Conservation (phyloP, 164 flowering plant species). For the Vitis labrusca region DNA sequence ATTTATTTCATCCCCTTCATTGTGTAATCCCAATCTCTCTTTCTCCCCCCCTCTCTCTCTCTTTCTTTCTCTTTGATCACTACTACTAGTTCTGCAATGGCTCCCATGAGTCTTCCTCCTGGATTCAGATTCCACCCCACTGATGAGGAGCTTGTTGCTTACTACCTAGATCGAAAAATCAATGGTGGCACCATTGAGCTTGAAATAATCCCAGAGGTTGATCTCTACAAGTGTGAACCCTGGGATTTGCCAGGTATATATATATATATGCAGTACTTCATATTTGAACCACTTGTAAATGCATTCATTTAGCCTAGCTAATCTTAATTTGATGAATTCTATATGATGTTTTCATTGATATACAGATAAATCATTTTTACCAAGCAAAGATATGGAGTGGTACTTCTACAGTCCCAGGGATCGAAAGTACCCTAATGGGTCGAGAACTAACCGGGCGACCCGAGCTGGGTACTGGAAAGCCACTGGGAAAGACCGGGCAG, state of each 20-base stretch:
- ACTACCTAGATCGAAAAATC: conserved; percentile 61
- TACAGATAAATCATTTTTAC: conserved; percentile 61
- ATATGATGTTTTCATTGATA: too few species aligned
- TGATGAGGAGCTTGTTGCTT: conserved; percentile 71
- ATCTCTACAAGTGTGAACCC: conserved; percentile 76
- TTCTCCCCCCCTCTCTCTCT: conserved; percentile 2
- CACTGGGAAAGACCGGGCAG: conserved; percentile 60
- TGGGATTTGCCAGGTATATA: conserved; percentile 75
- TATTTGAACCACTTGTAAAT: too few species aligned
- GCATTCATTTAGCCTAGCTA: too few species aligned
- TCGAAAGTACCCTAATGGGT: conserved; percentile 70
- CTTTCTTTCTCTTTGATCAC: conserved; percentile 1
- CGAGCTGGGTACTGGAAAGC: conserved; percentile 76
- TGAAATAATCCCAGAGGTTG: conserved; percentile 67
- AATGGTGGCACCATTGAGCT: conserved; percentile 56
- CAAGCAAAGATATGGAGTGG: conserved; percentile 74
- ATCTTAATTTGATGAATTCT: too few species aligned
- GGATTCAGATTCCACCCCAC: conserved; percentile 80
- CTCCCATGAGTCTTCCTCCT: conserved; percentile 67
- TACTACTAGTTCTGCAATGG: conserved; percentile 28
- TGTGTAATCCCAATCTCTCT: not conserved
- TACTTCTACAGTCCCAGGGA: conserved; percentile 68
- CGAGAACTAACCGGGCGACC: conserved; percentile 71
- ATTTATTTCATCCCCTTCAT: conserved; percentile 17
- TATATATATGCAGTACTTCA: not conserved